Conservation (phyloP, 2,329 filamentous ascomycete species). For the Colletotrichum paranaense region DNA sequence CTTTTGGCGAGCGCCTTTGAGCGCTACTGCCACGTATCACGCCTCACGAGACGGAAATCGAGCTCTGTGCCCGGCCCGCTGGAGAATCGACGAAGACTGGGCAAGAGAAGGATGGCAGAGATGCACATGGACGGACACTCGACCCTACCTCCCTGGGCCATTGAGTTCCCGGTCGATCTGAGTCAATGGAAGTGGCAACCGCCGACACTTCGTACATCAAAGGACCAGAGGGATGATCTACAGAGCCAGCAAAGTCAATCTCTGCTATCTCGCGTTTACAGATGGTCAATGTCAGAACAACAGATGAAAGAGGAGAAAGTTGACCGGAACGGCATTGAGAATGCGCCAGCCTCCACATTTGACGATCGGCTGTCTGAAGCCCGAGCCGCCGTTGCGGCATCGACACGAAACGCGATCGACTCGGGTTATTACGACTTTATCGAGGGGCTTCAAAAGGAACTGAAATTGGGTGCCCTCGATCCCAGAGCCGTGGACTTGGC, state of each 20-base stretch:
- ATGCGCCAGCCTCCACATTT: background rate
- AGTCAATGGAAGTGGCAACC: conserved; percentile 64
- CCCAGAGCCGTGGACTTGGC: conserved; percentile 1
- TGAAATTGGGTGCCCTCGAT: conserved; percentile 24
- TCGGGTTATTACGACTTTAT: conserved; percentile 16
- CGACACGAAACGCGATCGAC: conserved; percentile 10
- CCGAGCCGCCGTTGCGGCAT: conserved; percentile 20
- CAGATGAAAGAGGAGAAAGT: background rate
- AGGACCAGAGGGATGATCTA: conserved; percentile 39
- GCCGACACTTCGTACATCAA: conserved; percentile 49
- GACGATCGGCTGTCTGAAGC: conserved; percentile 20
- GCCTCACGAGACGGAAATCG: conserved; percentile 41
- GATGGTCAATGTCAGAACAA: background rate
- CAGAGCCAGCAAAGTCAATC: background rate
- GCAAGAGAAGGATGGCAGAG: conserved; percentile 65
- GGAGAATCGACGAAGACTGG: conserved; percentile 64
- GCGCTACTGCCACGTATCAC: conserved; percentile 50
- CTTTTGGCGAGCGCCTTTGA: conserved; percentile 62
- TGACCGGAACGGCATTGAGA: background rate
- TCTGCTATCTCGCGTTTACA: background rate
- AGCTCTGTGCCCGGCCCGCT: conserved; percentile 63
- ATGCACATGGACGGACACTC: conserved; percentile 54
- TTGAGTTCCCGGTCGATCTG: conserved; percentile 56
- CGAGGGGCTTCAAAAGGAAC: conserved; percentile 15
- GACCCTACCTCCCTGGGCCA: conserved; percentile 57